A percentile compares a stretch with the other conserved stretches of the same genome.
Conservation (phyloP, 2,329 filamentous ascomycete genomes). For the Ilyonectria destructans region DNA sequence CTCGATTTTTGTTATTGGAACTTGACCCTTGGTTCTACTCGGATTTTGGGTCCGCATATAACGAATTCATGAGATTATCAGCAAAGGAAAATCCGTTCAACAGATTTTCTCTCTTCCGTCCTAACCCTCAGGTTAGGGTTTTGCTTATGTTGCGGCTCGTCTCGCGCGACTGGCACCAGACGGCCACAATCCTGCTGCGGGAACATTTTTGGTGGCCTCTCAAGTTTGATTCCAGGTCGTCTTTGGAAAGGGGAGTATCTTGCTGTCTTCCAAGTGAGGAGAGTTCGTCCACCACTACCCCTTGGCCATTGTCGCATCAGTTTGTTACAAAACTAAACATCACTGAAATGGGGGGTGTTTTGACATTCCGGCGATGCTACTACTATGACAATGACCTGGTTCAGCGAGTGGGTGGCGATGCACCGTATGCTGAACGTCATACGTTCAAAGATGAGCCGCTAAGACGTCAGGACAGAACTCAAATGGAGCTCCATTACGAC, state of each 20-base stretch:
- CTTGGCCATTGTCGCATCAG: too few relatives aligned
- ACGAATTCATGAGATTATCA: too few relatives aligned
- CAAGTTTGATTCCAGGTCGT: not conserved
- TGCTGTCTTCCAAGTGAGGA: too few relatives aligned
- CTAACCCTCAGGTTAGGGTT: not conserved
- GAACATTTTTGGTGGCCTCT: not conserved
- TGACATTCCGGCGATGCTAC: too few relatives aligned
- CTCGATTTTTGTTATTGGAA: too few relatives aligned
- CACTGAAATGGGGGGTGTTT: too few relatives aligned
- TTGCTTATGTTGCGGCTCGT: slow-evolving; percentile 1
- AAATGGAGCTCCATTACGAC: not conserved
- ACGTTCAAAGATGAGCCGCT: not conserved
- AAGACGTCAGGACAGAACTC: not conserved
- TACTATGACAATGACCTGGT: not conserved
- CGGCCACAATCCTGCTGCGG: not conserved
- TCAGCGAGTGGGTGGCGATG: not conserved
- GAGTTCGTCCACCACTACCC: too few relatives aligned
- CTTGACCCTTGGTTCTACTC: too few relatives aligned
- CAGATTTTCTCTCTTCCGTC: too few relatives aligned
- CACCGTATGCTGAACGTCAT: not conserved
- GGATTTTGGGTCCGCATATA: too few relatives aligned
- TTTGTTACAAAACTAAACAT: too few relatives aligned
- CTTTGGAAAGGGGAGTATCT: not conserved
- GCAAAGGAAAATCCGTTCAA: too few relatives aligned
- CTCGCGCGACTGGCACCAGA: slow-evolving; percentile 11